These are phyloP conservation scores for Mycena galericulata DNA, from an alignment of 768 basidiomycete genomes.

Conservation along the genomic window DNA sequence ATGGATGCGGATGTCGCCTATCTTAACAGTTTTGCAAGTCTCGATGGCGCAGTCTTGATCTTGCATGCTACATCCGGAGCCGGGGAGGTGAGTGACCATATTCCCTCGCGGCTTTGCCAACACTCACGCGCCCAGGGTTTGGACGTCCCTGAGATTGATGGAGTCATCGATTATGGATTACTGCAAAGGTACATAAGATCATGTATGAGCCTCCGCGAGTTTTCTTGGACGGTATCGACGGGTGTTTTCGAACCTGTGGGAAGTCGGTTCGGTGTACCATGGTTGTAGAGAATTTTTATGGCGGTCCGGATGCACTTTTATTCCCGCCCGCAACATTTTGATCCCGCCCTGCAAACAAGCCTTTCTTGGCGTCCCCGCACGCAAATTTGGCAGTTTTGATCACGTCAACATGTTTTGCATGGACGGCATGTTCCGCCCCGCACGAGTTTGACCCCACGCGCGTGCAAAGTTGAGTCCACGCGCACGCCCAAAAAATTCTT, in stretches of 20 bases:
- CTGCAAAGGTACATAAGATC: constrained; percentile 45
- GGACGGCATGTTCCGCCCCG: too few species aligned
- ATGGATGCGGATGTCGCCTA: too few species aligned
- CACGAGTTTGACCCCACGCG: too few species aligned
- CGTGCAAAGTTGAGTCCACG: too few species aligned
- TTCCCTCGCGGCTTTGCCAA: too few species aligned
- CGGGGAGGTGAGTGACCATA: not conserved
- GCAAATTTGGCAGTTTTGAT: too few species aligned
- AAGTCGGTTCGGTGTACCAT: constrained; percentile 34
- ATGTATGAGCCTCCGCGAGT: constrained; percentile 40
- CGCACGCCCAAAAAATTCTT: too few species aligned
- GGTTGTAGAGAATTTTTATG: constrained; percentile 40
- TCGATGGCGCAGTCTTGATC: not conserved
- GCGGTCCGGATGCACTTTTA: too few species aligned
- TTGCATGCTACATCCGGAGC: constrained; percentile 3
- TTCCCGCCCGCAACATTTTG: too few species aligned
- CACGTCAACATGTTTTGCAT: too few species aligned
- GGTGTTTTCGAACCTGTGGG: not conserved
- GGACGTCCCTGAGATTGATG: not conserved
- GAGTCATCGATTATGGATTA: constrained; percentile 1
- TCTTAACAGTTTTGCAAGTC: constrained; percentile 8
- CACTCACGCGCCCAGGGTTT: not conserved
- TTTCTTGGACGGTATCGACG: constrained; percentile 39
- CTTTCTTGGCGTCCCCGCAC: too few species aligned
- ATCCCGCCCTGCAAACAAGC: too few species aligned